A percentile compares a stretch with the other conserved stretches of the same genome.
Conservation (phyloP, 2,329 filamentous ascomycete species). For the Clathrospora elynae region DNA sequence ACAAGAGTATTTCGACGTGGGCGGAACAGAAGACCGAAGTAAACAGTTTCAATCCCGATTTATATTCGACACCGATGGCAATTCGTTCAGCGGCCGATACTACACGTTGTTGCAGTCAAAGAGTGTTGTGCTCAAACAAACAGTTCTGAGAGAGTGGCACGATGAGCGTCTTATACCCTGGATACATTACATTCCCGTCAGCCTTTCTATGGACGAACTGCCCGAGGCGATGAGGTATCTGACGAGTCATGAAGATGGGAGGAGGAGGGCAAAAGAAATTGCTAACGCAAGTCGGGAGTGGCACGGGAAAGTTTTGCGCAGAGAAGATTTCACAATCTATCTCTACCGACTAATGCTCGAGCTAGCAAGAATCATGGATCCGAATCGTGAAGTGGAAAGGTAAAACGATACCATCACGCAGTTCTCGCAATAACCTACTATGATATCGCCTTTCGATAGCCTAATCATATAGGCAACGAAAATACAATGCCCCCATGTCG, state of each 20-base stretch:
- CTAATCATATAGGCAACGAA: no score
- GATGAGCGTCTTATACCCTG: constrained; percentile 44
- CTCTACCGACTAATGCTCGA: constrained; percentile 28
- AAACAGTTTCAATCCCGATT: constrained; percentile 13
- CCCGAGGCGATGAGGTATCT: constrained; percentile 22
- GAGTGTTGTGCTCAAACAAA: constrained; percentile 37
- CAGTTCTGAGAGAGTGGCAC: constrained; percentile 47
- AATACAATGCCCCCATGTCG: no score
- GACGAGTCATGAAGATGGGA: constrained; percentile 15
- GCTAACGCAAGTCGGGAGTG: constrained; percentile 26
- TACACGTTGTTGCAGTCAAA: constrained; percentile 19
- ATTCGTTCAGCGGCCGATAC: constrained; percentile 26
- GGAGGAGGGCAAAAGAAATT: constrained; percentile 23
- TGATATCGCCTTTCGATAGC: neutral
- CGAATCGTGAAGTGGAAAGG: neutral
- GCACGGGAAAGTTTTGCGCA: constrained; percentile 11
- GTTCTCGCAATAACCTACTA: neutral
- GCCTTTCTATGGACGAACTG: constrained; percentile 26
- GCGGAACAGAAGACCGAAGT: constrained; percentile 1
- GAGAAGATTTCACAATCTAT: constrained; percentile 25
- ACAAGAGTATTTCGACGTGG: constrained; percentile 19
- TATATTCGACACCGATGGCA: constrained; percentile 29
- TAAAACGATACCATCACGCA: no score
- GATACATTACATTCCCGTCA: constrained; percentile 45
- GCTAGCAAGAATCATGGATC: constrained; percentile 21